Base-by-base conservation (phyloP, 2,329 filamentous ascomycete species). In the Fusarium sp. region DNA sequence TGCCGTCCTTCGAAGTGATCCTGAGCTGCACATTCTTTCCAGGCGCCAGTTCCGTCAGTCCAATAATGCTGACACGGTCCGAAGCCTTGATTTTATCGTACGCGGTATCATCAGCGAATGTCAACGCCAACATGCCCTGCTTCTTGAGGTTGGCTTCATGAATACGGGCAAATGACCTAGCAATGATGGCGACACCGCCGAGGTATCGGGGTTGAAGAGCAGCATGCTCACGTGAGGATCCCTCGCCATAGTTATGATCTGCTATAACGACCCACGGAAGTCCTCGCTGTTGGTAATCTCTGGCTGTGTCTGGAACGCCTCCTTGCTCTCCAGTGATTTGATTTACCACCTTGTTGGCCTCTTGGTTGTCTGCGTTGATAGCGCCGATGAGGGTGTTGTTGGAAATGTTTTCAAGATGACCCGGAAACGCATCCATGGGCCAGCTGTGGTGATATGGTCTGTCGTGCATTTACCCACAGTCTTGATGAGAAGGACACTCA, bases 381-480 rank as follows among this genome's bases (percentile, higher is more conserved):
- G 97, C 97, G 64, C 95, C 97, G 85, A 98, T 98, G 75, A 99
- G 91, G 3, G 97, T 99, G 89, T 99, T 99, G 81, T 95, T 95
- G 77, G 92, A 94, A 83, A 99, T 99, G 88, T 99, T 99, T 83
- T 97, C 94, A 72, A 99, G 91, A 85, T 99, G 97, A 73, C 97
- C 97, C 98, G 98, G 91, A 98, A 99, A 86, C 98, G 98, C 77
- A 99, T 90, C 95, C 95, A 98, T 11, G 95, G 95, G 4, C 95
- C 95, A 2, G 95, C 95, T 6, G 95, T 95, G 25, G 95, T 98
- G 84, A 98, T 98, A 76, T 96, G 98, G 85, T 98, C 96, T 30
- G 96, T 98, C 64, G 96, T 98, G 88, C 96, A 98, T 86, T 98
- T 97, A 73, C 96, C 96, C 69, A 95, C 94, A 76, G 98, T 93